Evolutionary conservation across 2,329 filamentous ascomycete species (phyloP).

Genomic region (Alternaria novae-zelandiae): DNA sequence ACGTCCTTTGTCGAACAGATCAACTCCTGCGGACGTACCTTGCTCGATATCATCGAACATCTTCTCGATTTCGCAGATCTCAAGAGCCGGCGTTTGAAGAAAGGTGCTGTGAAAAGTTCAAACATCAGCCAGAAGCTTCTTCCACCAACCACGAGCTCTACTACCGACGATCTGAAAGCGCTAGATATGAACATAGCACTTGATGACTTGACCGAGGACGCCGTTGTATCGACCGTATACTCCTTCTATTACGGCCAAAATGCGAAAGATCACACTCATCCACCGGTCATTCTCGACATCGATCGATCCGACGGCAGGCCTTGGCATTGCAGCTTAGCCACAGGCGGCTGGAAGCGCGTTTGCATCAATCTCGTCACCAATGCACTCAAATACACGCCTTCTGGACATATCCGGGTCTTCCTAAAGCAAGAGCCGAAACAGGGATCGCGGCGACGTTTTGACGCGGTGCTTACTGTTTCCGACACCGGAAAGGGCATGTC

Average conservation of each 20-base stretch:
- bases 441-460: background rate
- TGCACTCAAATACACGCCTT: background rate
- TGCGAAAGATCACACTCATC: background rate
- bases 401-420: background rate
- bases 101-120: background rate
- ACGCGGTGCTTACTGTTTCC: background rate
- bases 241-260: background rate
- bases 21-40: background rate
- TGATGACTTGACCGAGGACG: background rate
- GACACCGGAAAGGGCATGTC: background rate
- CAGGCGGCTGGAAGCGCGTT: background rate
- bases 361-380: background rate
- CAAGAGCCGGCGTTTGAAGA: background rate
- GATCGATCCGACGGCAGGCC: background rate
- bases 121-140: background rate
- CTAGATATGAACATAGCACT: background rate
- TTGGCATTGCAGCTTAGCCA: background rate
- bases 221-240: background rate
- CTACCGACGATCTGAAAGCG: background rate
- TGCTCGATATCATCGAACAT: background rate
- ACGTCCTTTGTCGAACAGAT: background rate
- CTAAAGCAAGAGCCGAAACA: background rate
- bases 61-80: background rate
- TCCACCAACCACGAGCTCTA: background rate
- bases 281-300: background rate